Evolutionary conservation across 2,329 filamentous ascomycete genomes (phyloP), one percentile per base, ranked within the genome.

Genomic region (Rhynchosporium secalis): DNA sequence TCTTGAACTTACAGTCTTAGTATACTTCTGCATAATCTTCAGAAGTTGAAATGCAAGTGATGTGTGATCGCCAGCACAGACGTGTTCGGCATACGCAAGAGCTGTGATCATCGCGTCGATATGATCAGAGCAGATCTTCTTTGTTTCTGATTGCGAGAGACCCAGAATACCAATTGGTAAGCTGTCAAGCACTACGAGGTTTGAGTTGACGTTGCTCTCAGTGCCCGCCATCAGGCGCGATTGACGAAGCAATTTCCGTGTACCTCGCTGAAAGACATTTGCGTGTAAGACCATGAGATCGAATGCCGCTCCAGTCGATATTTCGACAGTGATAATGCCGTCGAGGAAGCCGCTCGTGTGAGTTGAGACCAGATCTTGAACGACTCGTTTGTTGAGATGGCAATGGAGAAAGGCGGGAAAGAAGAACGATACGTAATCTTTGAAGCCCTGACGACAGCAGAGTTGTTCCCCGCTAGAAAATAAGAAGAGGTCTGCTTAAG

Each of bases 311-410:
- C 68, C 67, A 13, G 63, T 62, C 2, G 62, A 65, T 10, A 71
- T 57, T 13, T 69, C 67, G 31, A 71, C 64, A 13, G 59, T 52
- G 7, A 69, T 26, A 8, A 46, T 38, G 2, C 15, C 57, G 51
- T 68, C 60, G 3, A 46, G 60, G 29, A 69, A 71, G 13, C 64
- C 60, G 12, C 38, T 61, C 3, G 60, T 66, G 56, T 72, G 58
- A 36, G 70, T 66, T 28, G 59, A 65, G 41, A 72, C 58, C n/a
- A 73, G 64, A 33, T 66, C 65, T 46, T 71, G 64, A 15, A 71
- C 66, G 38, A 69, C 62, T 5, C 57, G 51, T 43, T 71, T 70
- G n/a, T 66, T 63, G 38, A 70, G 61, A 59, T 72, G 70, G 6
- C 58, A 29, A 58, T 69, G 65, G 10, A 70, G 59, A 46, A 56